A percentile compares a stretch with the other conserved stretches of the same genome.
phyloP scores from a whole-genome alignment of 2,329 filamentous ascomycete genomes.

The Colletotrichum tamarilloi region DNA sequence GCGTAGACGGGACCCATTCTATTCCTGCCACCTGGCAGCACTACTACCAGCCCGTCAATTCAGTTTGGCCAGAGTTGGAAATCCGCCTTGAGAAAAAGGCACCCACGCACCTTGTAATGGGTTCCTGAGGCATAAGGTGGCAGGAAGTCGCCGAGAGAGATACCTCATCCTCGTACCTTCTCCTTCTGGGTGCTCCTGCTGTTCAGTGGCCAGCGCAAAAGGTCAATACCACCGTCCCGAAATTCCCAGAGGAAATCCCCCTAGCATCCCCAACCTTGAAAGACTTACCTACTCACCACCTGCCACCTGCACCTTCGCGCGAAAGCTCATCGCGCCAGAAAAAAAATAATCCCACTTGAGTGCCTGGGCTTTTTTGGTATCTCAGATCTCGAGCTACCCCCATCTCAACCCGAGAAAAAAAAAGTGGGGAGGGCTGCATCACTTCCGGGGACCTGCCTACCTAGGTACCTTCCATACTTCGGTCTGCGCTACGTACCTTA shows the following conservation, averaged over 20 bases:
- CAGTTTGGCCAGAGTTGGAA: background rate
- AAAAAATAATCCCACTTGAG: background rate
- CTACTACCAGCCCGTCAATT: background rate
- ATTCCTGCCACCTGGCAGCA: background rate
- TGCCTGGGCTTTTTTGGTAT: background rate
- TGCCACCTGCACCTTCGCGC: background rate
- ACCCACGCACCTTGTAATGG: background rate
- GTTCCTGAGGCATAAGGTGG: background rate
- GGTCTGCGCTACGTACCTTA: constrained; percentile 2
- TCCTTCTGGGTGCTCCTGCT: background rate
- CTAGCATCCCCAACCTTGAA: background rate
- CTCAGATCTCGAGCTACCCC: background rate
- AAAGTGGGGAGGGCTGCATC: constrained; percentile 20
- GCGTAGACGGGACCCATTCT: background rate
- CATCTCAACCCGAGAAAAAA: background rate
- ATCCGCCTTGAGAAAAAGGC: background rate
- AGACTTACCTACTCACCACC: no score
- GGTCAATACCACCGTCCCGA: background rate
- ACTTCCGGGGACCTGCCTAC: background rate
- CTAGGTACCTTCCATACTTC: background rate
- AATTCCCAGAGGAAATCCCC: background rate
- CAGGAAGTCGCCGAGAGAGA: no score
- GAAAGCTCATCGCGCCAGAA: background rate
- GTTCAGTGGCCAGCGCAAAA: background rate
- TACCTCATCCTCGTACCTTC: background rate